Base-by-base conservation (phyloP, 805 yeast genomes). In the Starmerella stigmatis region DNA sequence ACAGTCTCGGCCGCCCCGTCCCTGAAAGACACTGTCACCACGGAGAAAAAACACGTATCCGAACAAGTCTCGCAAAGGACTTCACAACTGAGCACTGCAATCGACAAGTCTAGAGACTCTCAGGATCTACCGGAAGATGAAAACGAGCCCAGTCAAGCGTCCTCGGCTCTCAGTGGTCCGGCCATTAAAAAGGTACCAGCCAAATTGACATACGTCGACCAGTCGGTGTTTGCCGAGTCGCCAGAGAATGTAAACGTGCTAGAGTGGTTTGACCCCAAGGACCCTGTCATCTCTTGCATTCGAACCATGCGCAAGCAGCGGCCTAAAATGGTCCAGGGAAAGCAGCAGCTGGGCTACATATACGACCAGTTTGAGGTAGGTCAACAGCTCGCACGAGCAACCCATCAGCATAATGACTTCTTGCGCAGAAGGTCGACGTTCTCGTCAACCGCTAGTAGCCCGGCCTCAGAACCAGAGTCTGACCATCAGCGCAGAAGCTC, bases 311-410 rank as follows among this genome's bases (percentile, higher is more conserved):
- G 72, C 27, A 51, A 62, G 34, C 72, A 68, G 52, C 54, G 72
- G 28, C 60, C 64, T 32, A 62, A 62, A 25, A 68, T 68, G 71
- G 72, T 68, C 9, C 70, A 68, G 53, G 64, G 61, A n/a, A 42
- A 54, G 28, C 51, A 51, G 29, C 72, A 68, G 49, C 61, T 57
- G 43, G 56, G 54, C 19, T 68, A 66, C 50, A 58, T 68, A 6
- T 65, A 68, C 48, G 58, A 56, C 40, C 62, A 60, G 48, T 49
- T 61, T 41, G 60, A 57, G 47, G 51, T 56, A 23, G 56, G 53
- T 26, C 53, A 47, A 45, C 60, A 57, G 48, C 50, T 57, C 13
- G 53, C 57, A 5, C 44, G 56, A 9, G 56, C 45, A 5, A 43
- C 45, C 9, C 38, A 19, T 20, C 44, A 38, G 23, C 45, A 45